Conservation (phyloP, 2,329 filamentous ascomycete genomes). For the Orbilia quercus region DNA sequence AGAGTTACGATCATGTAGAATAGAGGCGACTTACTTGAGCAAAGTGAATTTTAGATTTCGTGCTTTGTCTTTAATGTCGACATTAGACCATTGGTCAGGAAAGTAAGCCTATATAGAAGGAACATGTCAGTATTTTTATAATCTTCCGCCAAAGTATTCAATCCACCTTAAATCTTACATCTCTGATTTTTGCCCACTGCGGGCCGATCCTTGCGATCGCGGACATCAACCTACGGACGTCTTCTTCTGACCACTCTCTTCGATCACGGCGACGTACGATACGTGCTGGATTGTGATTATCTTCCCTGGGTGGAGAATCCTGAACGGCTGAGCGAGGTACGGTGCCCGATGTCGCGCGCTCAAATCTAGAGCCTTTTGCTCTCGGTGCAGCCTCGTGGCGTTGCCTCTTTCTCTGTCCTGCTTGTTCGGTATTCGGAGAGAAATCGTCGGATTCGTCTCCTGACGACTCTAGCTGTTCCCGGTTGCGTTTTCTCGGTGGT, state of each 20-base stretch:
- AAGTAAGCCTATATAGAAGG: conserved; percentile 18
- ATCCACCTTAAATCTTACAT: conserved; percentile 6
- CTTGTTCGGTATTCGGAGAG: neutral
- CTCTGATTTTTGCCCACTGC: conserved; percentile 28
- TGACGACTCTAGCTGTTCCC: neutral
- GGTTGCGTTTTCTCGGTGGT: neutral
- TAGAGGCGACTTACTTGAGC: conserved; percentile 22
- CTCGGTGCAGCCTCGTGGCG: neutral
- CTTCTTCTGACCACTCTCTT: neutral
- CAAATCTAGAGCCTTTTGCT: conserved; percentile 11
- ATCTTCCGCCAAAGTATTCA: neutral
- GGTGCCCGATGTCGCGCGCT: neutral
- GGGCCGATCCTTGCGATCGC: conserved; percentile 8
- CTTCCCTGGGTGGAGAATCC: neutral
- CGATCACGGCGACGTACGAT: neutral
- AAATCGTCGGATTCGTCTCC: conserved; percentile 27
- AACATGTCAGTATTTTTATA: neutral
- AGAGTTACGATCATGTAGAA: too few relatives aligned
- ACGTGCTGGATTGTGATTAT: neutral
- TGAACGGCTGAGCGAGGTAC: neutral
- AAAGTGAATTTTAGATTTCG: conserved; percentile 28
- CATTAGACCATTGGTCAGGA: conserved; percentile 1
- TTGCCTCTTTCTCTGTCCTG: conserved; percentile 3
- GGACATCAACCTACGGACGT: neutral
- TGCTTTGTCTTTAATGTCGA: conserved; percentile 40